phyloP scores from a whole-genome alignment of 805 yeast genomes.

The Candida awuae region DNA sequence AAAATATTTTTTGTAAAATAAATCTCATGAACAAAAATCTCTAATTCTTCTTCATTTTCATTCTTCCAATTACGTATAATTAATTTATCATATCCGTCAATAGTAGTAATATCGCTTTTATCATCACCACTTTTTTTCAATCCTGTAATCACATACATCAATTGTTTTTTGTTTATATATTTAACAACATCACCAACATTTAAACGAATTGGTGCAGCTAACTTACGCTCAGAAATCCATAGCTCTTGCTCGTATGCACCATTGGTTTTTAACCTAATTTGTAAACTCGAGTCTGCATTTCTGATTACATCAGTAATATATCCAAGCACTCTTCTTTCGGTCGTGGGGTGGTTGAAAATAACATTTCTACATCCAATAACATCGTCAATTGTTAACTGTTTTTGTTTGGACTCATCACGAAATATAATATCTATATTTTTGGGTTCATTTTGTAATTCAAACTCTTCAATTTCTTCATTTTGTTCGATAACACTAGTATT shows the following conservation, averaged over 20 bases:
- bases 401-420: no score
- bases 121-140: conserved; percentile 3
- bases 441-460: background rate
- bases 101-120: conserved; percentile 2
- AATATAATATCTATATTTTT: no score
- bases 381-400: conserved; percentile 1
- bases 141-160: conserved; percentile 14
- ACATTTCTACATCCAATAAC: conserved; percentile 1
- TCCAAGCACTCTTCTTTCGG: conserved; percentile 1
- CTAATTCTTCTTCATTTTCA: conserved; percentile 6
- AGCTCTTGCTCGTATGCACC: background rate
- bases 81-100: conserved; percentile 12
- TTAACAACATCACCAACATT: conserved; percentile 14
- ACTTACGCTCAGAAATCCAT: conserved; percentile 5
- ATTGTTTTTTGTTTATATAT: conserved; percentile 4
- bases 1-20: conserved; percentile 7
- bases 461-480: background rate
- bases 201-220: conserved; percentile 17
- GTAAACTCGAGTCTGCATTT: background rate
- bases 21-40: conserved; percentile 7
- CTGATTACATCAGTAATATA: background rate
- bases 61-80: conserved; percentile 1
- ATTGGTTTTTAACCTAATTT: conserved; percentile 3
- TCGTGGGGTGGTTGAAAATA: background rate
- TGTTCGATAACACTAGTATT: background rate